A percentile compares a stretch with the other conserved stretches of the same genome.
phyloP scores from a whole-genome alignment of 345 rosid species.

The Brassica carinata region DNA sequence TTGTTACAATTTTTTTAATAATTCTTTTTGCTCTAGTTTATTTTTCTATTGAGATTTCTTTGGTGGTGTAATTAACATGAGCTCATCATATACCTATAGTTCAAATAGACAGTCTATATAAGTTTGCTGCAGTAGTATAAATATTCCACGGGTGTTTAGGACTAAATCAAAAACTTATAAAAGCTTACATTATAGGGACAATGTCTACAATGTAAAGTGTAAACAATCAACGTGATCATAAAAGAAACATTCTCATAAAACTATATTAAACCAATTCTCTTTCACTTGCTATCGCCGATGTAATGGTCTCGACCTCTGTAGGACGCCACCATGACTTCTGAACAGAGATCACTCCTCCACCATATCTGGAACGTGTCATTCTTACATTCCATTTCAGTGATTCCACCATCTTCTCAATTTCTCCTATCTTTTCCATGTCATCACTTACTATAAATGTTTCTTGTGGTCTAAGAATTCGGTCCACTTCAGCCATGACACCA shows the following conservation, averaged over 20 bases:
- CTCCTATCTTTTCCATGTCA: background rate
- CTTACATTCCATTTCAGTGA: background rate
- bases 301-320: background rate
- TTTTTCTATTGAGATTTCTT: background rate
- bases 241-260: background rate
- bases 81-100: background rate
- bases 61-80: too few relatives aligned
- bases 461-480: slow-evolving; percentile 37
- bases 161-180: background rate
- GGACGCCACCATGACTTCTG: background rate
- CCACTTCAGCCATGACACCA: slow-evolving; percentile 77
- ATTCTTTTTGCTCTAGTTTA: background rate
- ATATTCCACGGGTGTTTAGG: background rate
- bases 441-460: background rate
- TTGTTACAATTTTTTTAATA: too few relatives aligned
- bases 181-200: background rate
- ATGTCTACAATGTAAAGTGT: background rate
- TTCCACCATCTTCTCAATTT: background rate
- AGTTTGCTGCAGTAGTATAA: background rate
- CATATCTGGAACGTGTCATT: background rate
- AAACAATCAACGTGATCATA: background rate
- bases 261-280: background rate
- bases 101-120: background rate
- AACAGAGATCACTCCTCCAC: background rate
- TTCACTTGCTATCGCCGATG: background rate